These are phyloP conservation scores for Adiantum capillusveneris DNA, from an alignment of 75 land plant genomes.

Conservation along the genomic window DNA sequence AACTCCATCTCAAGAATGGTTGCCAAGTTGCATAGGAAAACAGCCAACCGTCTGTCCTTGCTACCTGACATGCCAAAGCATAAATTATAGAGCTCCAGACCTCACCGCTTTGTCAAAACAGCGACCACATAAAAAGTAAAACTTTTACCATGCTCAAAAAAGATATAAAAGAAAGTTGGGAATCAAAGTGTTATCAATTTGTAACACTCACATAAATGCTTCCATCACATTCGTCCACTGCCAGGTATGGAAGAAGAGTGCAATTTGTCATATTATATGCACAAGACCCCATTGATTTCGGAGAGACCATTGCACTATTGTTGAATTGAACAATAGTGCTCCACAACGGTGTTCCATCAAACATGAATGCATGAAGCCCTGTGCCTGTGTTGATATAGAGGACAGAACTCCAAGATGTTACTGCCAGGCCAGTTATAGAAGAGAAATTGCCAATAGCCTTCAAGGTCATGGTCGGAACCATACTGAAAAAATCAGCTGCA, in stretches of 20 bases:
- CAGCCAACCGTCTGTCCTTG: slow-evolving; percentile 37
- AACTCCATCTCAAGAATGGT: slow-evolving; percentile 46
- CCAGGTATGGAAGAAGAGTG: slow-evolving; percentile 38
- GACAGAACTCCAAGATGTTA: slow-evolving; percentile 27
- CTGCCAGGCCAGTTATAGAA: slow-evolving; percentile 39
- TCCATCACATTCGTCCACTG: slow-evolving; percentile 60
- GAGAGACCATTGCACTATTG: slow-evolving; percentile 36
- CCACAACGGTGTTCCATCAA: slow-evolving; percentile 35
- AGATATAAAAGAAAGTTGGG: background rate
- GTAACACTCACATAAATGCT: slow-evolving; percentile 42
- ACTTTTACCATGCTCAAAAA: background rate
- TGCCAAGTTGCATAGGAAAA: slow-evolving; percentile 34
- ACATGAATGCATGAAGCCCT: slow-evolving; percentile 39
- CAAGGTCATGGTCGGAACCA: slow-evolving; percentile 1
- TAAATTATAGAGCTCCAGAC: background rate
- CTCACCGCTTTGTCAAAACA: background rate
- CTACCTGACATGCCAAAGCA: slow-evolving; percentile 24
- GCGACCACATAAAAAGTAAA: background rate
- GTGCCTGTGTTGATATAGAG: slow-evolving; percentile 29
- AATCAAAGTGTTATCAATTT: background rate
- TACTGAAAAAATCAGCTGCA: slow-evolving; percentile 29
- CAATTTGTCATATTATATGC: slow-evolving; percentile 34
- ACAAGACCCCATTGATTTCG: slow-evolving; percentile 12
- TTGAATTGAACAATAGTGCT: slow-evolving; percentile 36
- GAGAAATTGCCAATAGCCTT: slow-evolving; percentile 6